These are phyloP conservation scores for Mariannaea elegans DNA, from an alignment of 2,329 filamentous ascomycete genomes.

Conservation along the genomic window DNA sequence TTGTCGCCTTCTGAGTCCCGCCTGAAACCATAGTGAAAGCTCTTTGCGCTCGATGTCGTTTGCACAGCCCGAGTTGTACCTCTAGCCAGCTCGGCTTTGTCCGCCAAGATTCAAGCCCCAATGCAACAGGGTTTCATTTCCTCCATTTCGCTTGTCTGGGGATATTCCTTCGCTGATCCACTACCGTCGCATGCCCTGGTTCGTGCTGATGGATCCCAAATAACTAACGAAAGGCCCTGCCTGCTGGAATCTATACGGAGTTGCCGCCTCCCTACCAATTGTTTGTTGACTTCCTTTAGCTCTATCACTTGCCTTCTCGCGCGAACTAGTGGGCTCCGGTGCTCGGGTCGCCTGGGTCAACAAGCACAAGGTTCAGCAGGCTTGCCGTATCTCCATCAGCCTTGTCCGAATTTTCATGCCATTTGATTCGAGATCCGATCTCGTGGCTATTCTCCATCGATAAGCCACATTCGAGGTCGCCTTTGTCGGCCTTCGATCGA, in stretches of 20 bases:
- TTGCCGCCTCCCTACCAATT: not conserved
- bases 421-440: not conserved
- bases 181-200: slow-evolving; percentile 3
- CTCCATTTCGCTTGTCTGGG: slow-evolving; percentile 22
- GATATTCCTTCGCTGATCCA: slow-evolving; percentile 8
- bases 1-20: too few species aligned
- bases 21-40: not conserved
- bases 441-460: not conserved
- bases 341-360: not conserved
- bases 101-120: not conserved
- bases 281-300: not conserved
- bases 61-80: not conserved
- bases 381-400: too few species aligned
- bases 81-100: not conserved
- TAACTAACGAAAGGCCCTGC: not conserved
- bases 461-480: not conserved
- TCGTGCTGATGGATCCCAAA: not conserved
- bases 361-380: not conserved
- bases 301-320: not conserved
- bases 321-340: not conserved
- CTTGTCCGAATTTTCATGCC: not conserved
- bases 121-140: not conserved
- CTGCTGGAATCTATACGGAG: not conserved
- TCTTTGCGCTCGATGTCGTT: not conserved
- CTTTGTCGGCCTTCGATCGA: not conserved